Evolutionary conservation across 192 early-diverging fungal species (phyloP).

Genomic region (Backusella westeae): DNA sequence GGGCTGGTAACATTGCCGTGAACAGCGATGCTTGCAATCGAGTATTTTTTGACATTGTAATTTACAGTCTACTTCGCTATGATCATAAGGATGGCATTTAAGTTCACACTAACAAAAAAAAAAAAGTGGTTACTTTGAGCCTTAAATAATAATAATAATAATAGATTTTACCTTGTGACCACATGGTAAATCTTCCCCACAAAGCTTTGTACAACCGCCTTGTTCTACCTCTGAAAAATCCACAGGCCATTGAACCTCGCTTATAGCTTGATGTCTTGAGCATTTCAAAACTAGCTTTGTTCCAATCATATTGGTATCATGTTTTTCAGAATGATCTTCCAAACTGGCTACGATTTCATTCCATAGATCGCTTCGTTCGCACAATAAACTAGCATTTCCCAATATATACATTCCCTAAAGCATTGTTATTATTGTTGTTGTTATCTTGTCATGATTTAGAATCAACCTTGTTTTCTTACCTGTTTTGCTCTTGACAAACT

Average conservation of each 20-base stretch:
- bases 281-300: conserved; percentile 40
- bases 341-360: conserved; percentile 39
- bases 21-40: conserved; percentile 29
- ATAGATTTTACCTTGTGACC: conserved; percentile 33
- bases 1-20: conserved; percentile 13
- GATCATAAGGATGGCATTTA: conserved; percentile 29
- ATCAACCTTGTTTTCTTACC: conserved; percentile 20
- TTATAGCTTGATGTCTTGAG: conserved; percentile 35
- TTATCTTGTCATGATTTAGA: background rate
- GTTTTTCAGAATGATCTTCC: conserved; percentile 15
- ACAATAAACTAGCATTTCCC: conserved; percentile 49
- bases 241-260: conserved; percentile 38
- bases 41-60: conserved; percentile 17
- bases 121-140: background rate
- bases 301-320: conserved; percentile 34
- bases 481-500: conserved; percentile 55
- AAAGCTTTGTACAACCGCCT: conserved; percentile 45
- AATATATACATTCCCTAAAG: conserved; percentile 53
- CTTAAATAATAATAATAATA: background rate
- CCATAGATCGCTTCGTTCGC: conserved; percentile 46
- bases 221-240: conserved; percentile 45
- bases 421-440: background rate
- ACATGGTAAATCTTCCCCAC: conserved; percentile 30
- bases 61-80: conserved; percentile 22
- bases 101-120: conserved; percentile 16